A percentile compares a stretch with the other conserved stretches of the same genome.
phyloP scores from a whole-genome alignment of 1,284 basidiomycete species.

The Pseudomicrostroma phylloplanum region DNA sequence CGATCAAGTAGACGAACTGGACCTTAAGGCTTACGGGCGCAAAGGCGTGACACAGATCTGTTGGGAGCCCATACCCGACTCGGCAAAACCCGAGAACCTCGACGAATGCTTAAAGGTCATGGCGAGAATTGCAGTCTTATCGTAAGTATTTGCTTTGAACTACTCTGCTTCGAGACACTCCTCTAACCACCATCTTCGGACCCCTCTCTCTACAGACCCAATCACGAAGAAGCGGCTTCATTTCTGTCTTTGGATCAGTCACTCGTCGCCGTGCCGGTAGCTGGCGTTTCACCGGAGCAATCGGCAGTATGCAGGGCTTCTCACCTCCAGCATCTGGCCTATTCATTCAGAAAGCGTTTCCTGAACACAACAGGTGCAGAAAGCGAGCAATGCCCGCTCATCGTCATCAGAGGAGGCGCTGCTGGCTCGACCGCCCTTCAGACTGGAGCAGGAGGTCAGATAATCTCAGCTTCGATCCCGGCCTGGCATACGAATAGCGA shows the following conservation, averaged over 20 bases:
- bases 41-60: conserved; percentile 10
- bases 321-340: not conserved
- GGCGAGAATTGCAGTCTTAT: conserved; percentile 8
- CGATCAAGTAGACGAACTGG: conserved; percentile 12
- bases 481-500: conserved; percentile 11
- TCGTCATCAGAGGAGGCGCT: conserved; percentile 5
- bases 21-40: not conserved
- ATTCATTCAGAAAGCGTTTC: not conserved
- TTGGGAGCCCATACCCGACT: conserved; percentile 21
- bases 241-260: conserved; percentile 8
- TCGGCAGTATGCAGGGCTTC: not conserved
- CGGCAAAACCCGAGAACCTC: conserved; percentile 14
- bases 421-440: not conserved
- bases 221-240: conserved; percentile 18
- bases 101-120: conserved; percentile 8
- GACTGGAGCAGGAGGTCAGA: not conserved
- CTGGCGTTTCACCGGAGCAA: not conserved
- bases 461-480: not conserved
- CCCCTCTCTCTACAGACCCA: conserved; percentile 8
- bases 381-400: not conserved
- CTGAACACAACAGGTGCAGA: not conserved
- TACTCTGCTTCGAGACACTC: not conserved
- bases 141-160: not conserved
- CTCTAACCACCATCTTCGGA: not conserved
- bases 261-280: not conserved